Evolutionary conservation across 2,329 filamentous ascomycete genomes (phyloP).

Genomic region (Colletotrichum sansevieriae): DNA sequence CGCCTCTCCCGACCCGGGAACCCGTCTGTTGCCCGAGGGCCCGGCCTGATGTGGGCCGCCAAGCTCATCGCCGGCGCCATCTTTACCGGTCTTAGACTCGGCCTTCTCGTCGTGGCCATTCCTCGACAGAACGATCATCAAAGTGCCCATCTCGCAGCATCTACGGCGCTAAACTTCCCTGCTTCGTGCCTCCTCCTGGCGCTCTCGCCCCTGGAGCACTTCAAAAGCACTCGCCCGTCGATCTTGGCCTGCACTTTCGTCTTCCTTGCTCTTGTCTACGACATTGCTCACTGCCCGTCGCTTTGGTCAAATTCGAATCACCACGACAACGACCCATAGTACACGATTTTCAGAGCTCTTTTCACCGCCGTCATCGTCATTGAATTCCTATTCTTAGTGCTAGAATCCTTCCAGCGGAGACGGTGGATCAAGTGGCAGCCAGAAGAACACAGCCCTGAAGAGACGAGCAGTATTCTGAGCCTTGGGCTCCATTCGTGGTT

Average conservation of each 20-base stretch:
- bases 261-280: slow-evolving; percentile 7
- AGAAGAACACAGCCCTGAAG: too few species aligned
- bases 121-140: neutral
- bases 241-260: neutral
- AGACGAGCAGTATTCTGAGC: too few species aligned
- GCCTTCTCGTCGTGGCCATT: slow-evolving; percentile 14
- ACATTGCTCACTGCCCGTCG: neutral
- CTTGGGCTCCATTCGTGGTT: too few species aligned
- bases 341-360: neutral
- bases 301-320: slow-evolving; percentile 2
- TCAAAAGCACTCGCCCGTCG: slow-evolving; percentile 3
- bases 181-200: slow-evolving; percentile 6
- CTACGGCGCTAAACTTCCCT: neutral
- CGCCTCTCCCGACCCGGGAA: neutral
- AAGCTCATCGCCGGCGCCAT: slow-evolving; percentile 11
- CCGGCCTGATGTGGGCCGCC: slow-evolving; percentile 4
- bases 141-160: neutral
- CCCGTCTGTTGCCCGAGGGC: neutral
- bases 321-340: neutral
- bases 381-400: neutral
- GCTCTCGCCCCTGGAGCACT: slow-evolving; percentile 18
- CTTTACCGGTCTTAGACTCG: slow-evolving; percentile 11
- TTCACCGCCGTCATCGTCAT: neutral
- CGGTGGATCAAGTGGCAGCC: neutral
- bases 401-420: neutral